Conservation (phyloP, 495 filamentous ascomycete species). For the Aspergillus cavernicola region DNA sequence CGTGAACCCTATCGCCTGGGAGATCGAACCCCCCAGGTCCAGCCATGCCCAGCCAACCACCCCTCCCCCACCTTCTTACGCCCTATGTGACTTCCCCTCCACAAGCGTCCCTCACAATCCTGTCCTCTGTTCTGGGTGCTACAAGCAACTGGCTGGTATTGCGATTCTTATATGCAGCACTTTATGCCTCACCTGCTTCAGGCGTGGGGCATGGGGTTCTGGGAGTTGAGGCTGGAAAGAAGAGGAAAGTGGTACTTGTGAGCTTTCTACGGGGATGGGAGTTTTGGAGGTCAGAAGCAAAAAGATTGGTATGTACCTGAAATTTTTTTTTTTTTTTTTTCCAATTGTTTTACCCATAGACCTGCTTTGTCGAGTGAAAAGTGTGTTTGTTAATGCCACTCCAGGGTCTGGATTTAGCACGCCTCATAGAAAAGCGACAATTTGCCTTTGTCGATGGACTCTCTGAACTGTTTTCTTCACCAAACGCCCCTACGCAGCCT, state of each 20-base stretch:
- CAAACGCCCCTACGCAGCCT: neutral
- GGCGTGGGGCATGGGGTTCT: conserved; percentile 21
- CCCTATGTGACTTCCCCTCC: conserved; percentile 54
- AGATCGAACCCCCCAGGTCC: neutral
- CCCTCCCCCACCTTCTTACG: conserved; percentile 64
- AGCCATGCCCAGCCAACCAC: conserved; percentile 47
- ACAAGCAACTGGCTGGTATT: conserved; percentile 72
- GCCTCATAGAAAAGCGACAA: conserved; percentile 48
- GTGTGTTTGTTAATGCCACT: neutral
- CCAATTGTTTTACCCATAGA: neutral
- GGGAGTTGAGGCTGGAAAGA: conserved; percentile 23
- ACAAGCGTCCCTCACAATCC: conserved; percentile 57
- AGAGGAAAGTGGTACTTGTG: conserved; percentile 64
- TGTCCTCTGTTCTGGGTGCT: conserved; percentile 70
- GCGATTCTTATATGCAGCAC: conserved; percentile 57
- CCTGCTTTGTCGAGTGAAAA: too few relatives aligned
- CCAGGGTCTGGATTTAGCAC: conserved; percentile 68
- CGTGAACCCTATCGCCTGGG: too few relatives aligned
- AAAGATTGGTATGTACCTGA: conserved; percentile 51
- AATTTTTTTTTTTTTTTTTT: conserved; percentile 2
- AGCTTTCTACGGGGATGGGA: conserved; percentile 71
- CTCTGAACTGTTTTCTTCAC: conserved; percentile 47
- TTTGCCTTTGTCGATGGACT: conserved; percentile 76
- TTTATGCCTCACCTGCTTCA: conserved; percentile 29
- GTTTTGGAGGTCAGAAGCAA: conserved; percentile 69